These are phyloP conservation scores for Pseudogymnoascus sp. DNA, from an alignment of 2,329 filamentous ascomycete species.

Conservation along the genomic window DNA sequence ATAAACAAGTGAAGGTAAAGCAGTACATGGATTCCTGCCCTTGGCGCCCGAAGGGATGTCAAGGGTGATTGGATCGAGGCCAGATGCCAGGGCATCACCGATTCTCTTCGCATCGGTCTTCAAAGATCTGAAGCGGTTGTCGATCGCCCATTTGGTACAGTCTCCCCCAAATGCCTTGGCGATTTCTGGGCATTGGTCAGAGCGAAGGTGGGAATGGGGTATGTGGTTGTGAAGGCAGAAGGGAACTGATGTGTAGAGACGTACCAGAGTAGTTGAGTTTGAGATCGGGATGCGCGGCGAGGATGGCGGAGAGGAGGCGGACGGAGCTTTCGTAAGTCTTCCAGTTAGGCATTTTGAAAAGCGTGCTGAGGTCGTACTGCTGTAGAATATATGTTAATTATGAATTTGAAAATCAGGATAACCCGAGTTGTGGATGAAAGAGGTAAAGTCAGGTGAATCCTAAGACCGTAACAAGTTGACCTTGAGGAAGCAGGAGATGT, in stretches of 20 bases:
- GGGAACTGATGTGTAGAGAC: slow-evolving; percentile 22
- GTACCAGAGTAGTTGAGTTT: slow-evolving; percentile 58
- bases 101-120: slow-evolving; percentile 34
- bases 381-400: neutral
- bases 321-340: slow-evolving; percentile 52
- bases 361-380: neutral
- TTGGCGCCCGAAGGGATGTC: slow-evolving; percentile 14
- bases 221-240: slow-evolving; percentile 13
- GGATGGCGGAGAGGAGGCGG: slow-evolving; percentile 53
- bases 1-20: neutral
- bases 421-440: neutral
- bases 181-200: slow-evolving; percentile 17
- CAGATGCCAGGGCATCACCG: slow-evolving; percentile 23
- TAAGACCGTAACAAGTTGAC: neutral
- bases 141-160: slow-evolving; percentile 29
- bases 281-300: slow-evolving; percentile 47
- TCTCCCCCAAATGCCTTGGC: slow-evolving; percentile 27
- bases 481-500: neutral
- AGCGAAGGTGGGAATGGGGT: neutral
- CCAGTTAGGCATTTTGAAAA: slow-evolving; percentile 47
- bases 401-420: neutral
- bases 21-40: slow-evolving; percentile 10
- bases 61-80: slow-evolving; percentile 31
- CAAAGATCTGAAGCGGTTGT: slow-evolving; percentile 35
- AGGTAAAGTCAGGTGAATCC: neutral